phyloP scores from a whole-genome alignment of 257 asterid species.

The Orobanche coerulescens region DNA sequence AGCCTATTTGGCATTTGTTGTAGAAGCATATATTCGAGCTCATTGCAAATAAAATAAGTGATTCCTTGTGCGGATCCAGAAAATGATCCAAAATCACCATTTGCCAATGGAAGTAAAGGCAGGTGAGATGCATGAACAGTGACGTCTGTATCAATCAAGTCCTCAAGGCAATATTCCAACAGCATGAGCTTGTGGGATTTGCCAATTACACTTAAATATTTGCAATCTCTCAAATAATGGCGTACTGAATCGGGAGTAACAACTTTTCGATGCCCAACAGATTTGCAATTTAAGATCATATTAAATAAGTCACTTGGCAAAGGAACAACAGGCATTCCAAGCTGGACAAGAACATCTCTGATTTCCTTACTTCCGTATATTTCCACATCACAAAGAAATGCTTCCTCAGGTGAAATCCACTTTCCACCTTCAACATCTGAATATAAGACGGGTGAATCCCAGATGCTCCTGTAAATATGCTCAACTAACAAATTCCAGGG shows the following conservation, averaged over 20 bases:
- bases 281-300: slow-evolving; percentile 54
- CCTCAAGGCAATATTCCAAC: slow-evolving; percentile 92
- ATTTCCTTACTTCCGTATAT: slow-evolving; percentile 54
- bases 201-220: slow-evolving; percentile 32
- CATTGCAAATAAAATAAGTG: slow-evolving; percentile 71
- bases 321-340: slow-evolving; percentile 82
- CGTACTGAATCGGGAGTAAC: slow-evolving; percentile 87
- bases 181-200: slow-evolving; percentile 52
- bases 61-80: slow-evolving; percentile 44
- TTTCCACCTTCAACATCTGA: slow-evolving; percentile 64
- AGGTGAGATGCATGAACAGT: slow-evolving; percentile 48
- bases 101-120: slow-evolving; percentile 86
- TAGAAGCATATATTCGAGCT: slow-evolving; percentile 70
- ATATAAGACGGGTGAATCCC: slow-evolving; percentile 59
- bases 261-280: slow-evolving; percentile 46
- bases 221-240: slow-evolving; percentile 51
- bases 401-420: slow-evolving; percentile 76
- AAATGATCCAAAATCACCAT: slow-evolving; percentile 72
- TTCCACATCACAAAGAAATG: slow-evolving; percentile 63
- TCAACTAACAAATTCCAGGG: slow-evolving; percentile 85
- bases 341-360: slow-evolving; percentile 60
- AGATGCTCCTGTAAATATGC: slow-evolving; percentile 51
- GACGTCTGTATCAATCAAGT: slow-evolving; percentile 77
- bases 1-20: slow-evolving; percentile 51
- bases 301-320: slow-evolving; percentile 59